Conservation (phyloP, 2,329 filamentous ascomycete genomes). For the Seiridium unicorne region DNA sequence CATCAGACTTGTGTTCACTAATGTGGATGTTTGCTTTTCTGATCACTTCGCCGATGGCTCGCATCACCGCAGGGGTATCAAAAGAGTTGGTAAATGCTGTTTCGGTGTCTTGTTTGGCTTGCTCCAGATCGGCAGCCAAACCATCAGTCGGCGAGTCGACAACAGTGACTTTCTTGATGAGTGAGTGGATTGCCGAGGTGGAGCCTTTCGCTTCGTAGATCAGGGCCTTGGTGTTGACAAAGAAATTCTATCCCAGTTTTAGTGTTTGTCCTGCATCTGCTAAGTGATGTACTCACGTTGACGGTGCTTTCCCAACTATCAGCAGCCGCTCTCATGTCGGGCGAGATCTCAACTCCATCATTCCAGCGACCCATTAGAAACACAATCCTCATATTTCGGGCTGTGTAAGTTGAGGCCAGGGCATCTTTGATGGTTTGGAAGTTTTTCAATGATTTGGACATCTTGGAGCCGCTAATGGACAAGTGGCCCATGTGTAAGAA, state of each 20-base stretch:
- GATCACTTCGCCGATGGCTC: conserved; percentile 73
- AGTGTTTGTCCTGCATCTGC: neutral
- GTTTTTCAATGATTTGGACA: conserved; percentile 95
- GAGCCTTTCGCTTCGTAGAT: conserved; percentile 41
- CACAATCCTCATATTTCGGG: conserved; percentile 77
- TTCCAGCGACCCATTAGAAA: conserved; percentile 89
- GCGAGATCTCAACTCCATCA: conserved; percentile 86
- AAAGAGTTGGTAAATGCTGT: conserved; percentile 78
- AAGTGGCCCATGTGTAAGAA: conserved; percentile 95
- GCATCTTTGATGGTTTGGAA: conserved; percentile 92
- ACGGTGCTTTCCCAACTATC: conserved; percentile 78
- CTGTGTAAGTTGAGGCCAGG: conserved; percentile 66
- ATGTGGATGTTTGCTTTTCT: conserved; percentile 69
- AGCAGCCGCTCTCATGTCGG: conserved; percentile 73
- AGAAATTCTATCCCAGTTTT: conserved; percentile 48
- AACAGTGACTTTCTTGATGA: conserved; percentile 37
- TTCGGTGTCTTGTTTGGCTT: conserved; percentile 54
- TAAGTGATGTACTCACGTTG: conserved; percentile 44
- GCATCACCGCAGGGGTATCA: conserved; percentile 79
- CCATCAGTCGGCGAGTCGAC: conserved; percentile 25
- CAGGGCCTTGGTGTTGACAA: conserved; percentile 55
- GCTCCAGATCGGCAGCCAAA: conserved; percentile 41
- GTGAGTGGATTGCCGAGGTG: conserved; percentile 18
- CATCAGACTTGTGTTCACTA: conserved; percentile 41
- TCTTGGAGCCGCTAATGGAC: conserved; percentile 86